Conservation (phyloP, 257 asterid species). For the Solanum chaucha region DNA sequence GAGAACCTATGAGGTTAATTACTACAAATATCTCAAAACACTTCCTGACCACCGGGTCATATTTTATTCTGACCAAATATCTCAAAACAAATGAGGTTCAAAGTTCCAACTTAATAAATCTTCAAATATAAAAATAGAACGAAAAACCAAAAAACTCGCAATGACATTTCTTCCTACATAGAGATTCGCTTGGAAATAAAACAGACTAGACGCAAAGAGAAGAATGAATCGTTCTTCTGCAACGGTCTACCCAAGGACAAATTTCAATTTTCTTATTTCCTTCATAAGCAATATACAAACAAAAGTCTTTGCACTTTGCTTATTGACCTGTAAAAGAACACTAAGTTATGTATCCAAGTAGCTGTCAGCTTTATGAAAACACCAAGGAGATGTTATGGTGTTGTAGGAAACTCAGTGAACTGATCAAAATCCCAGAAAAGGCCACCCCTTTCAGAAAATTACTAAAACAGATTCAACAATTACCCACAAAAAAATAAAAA, state of each 20-base stretch:
- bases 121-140: no score
- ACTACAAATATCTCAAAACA: background rate
- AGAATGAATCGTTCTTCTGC: background rate
- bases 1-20: background rate
- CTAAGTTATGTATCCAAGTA: background rate
- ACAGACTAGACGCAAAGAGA: background rate
- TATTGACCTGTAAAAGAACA: background rate
- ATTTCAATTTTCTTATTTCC: background rate
- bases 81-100: background rate
- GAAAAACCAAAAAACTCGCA: background rate
- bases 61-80: background rate
- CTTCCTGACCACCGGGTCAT: background rate
- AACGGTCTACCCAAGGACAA: background rate
- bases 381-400: background rate
- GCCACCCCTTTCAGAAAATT: background rate
- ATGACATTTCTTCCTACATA: background rate
- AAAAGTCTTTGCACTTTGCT: background rate
- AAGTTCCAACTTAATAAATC: background rate
- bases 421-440: background rate
- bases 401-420: background rate
- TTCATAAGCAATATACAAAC: background rate
- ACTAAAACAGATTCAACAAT: background rate
- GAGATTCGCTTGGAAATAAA: background rate
- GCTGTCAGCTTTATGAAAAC: background rate
- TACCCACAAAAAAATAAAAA: background rate